phyloP scores from a whole-genome alignment of 2,329 filamentous ascomycete genomes.

The Aspergillus luchuensis region DNA sequence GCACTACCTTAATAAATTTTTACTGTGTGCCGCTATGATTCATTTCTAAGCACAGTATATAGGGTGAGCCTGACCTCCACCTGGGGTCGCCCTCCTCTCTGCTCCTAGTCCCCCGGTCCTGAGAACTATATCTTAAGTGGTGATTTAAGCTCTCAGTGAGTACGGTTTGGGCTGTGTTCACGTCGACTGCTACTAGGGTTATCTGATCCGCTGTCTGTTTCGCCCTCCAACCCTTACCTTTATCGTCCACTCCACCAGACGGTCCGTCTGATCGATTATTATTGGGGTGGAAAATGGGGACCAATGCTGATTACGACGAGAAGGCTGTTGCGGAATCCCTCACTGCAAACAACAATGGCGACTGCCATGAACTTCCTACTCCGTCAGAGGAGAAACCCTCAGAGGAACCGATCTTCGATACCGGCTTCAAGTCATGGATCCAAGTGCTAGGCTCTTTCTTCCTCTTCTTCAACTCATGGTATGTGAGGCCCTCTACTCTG shows the following conservation, averaged over 20 bases:
- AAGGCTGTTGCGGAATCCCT: conserved; percentile 20
- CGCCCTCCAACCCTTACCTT: conserved; percentile 2
- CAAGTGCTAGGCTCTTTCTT: conserved; percentile 51
- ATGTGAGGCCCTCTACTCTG: conserved; percentile 19
- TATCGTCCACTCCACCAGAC: not conserved
- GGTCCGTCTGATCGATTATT: not conserved
- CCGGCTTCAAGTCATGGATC: conserved; percentile 46
- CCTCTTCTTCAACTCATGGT: conserved; percentile 54
- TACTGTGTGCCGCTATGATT: not conserved
- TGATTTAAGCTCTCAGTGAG: not conserved
- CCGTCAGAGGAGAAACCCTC: conserved; percentile 22
- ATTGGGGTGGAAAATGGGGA: conserved; percentile 17
- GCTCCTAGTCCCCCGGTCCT: not conserved
- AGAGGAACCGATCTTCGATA: conserved; percentile 37
- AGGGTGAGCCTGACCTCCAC: not conserved
- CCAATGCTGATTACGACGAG: conserved; percentile 30
- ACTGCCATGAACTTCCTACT: conserved; percentile 12
- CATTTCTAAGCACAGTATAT: conserved; percentile 6
- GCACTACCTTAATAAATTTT: conserved; percentile 6
- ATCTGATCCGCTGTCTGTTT: conserved; percentile 7
- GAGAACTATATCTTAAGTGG: not conserved
- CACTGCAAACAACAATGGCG: conserved; percentile 18
- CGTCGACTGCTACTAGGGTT: not conserved
- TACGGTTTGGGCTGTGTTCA: not conserved
- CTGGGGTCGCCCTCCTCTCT: not conserved